A percentile compares a stretch with the other conserved stretches of the same genome.
These are phyloP conservation scores for Entomortierella chlamydospora DNA, from an alignment of 192 early-diverging fungal species.

Conservation along the genomic window DNA sequence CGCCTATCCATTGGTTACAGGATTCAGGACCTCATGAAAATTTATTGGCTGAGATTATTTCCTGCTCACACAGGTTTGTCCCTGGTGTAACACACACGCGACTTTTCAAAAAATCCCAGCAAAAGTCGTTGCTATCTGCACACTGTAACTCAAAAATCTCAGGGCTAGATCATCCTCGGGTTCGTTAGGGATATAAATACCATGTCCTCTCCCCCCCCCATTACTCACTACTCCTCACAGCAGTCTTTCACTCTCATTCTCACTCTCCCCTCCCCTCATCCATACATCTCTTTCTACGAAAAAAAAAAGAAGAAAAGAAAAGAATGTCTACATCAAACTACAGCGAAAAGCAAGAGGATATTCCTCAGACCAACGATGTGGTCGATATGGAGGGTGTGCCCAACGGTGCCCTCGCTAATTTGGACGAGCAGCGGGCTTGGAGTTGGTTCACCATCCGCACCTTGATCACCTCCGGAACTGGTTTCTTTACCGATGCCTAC, in stretches of 20 bases:
- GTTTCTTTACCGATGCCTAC: conserved; percentile 95
- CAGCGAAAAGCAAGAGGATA: conserved; percentile 14
- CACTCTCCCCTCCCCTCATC: conserved; percentile 5
- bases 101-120: conserved; percentile 6
- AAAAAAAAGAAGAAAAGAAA: too few relatives aligned
- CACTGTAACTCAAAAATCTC: too few relatives aligned
- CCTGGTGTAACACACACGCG: conserved; percentile 26
- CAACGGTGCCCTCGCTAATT: conserved; percentile 51
- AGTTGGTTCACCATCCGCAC: conserved; percentile 80
- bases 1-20: background rate
- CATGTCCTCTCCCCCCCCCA: background rate
- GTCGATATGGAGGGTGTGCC: conserved; percentile 17
- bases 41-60: background rate
- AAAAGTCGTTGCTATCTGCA: too few relatives aligned
- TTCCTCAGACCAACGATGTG: conserved; percentile 13
- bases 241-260: conserved; percentile 13
- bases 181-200: conserved; percentile 25
- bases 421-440: conserved; percentile 72
- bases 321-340: conserved; percentile 24
- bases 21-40: background rate
- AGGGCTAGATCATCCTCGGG: background rate
- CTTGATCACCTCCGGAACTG: conserved; percentile 75
- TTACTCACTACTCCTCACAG: conserved; percentile 9
- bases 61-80: background rate
- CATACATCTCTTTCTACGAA: too few relatives aligned